Conservation (phyloP, 1,139 yeast genomes). For the Lodderomyces jiufengensis region DNA sequence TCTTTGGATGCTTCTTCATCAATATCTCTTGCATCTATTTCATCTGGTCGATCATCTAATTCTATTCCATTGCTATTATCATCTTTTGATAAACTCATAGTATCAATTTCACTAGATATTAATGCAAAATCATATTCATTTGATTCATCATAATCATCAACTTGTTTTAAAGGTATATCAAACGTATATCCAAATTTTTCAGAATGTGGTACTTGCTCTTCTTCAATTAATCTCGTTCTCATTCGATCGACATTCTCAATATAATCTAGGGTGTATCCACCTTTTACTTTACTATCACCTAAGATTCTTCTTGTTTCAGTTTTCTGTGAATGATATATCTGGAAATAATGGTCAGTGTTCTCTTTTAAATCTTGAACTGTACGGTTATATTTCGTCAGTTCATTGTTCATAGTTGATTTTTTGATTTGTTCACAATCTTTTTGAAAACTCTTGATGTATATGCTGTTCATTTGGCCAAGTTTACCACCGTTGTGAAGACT, state of each 20-base stretch:
- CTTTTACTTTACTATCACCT: slow-evolving; percentile 17
- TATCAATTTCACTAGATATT: slow-evolving; percentile 22
- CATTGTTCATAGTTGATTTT: slow-evolving; percentile 44
- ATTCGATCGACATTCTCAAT: slow-evolving; percentile 68
- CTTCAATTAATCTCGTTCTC: slow-evolving; percentile 55
- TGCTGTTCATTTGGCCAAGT: slow-evolving; percentile 35
- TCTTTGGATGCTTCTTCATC: slow-evolving; percentile 21
- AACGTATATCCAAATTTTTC: slow-evolving; percentile 41
- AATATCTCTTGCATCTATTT: slow-evolving; percentile 8
- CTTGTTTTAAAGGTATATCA: slow-evolving; percentile 34
- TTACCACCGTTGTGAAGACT: slow-evolving; percentile 40
- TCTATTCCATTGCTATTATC: slow-evolving; percentile 2
- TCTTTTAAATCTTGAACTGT: slow-evolving; percentile 63
- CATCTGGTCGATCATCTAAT: slow-evolving; percentile 3
- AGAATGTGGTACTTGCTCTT: slow-evolving; percentile 38
- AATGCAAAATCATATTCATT: slow-evolving; percentile 19
- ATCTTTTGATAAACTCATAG: slow-evolving; percentile 22
- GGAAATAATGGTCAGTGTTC: slow-evolving; percentile 47
- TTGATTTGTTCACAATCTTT: slow-evolving; percentile 47
- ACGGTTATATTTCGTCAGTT: slow-evolving; percentile 46
- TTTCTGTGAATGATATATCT: slow-evolving; percentile 45
- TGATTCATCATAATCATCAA: slow-evolving; percentile 15
- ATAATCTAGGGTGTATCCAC: slow-evolving; percentile 51
- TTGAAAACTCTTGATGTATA: slow-evolving; percentile 36
- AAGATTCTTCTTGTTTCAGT: slow-evolving; percentile 40